phyloP scores from a whole-genome alignment of 495 filamentous ascomycete species.

The Xylona heveae region DNA sequence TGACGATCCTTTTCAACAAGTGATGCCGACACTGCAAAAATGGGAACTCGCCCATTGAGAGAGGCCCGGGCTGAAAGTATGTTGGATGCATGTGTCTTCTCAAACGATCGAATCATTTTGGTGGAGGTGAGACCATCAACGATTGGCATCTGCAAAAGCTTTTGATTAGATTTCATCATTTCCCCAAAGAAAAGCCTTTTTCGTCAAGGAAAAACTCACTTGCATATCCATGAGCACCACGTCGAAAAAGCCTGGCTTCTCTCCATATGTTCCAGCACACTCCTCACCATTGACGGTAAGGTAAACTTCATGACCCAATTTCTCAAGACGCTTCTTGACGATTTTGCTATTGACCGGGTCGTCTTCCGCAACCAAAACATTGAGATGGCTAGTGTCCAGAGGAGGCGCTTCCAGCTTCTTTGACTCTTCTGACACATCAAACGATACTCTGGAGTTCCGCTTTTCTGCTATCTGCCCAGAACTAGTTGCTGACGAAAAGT shows the following conservation, averaged over 20 bases:
- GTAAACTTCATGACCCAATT: slow-evolving; percentile 49
- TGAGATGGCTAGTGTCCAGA: too few species aligned
- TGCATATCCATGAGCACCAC: slow-evolving; percentile 96
- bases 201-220: slow-evolving; percentile 21
- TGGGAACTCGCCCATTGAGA: slow-evolving; percentile 39
- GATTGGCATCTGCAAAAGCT: slow-evolving; percentile 57
- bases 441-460: slow-evolving; percentile 13
- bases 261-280: slow-evolving; percentile 47
- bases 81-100: slow-evolving; percentile 19
- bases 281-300: slow-evolving; percentile 74
- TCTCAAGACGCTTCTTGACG: slow-evolving; percentile 62
- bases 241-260: slow-evolving; percentile 40
- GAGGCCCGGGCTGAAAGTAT: slow-evolving; percentile 24
- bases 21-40: slow-evolving; percentile 83
- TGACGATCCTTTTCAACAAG: slow-evolving; percentile 47
- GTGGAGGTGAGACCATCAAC: slow-evolving; percentile 72
- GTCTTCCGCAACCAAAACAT: slow-evolving; percentile 72
- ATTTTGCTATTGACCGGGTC: slow-evolving; percentile 87
- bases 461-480: background rate
- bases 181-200: background rate
- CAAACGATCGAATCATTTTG: slow-evolving; percentile 57
- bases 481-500: too few species aligned
- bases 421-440: slow-evolving; percentile 12
- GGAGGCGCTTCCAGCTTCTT: slow-evolving; percentile 7
- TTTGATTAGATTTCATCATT: slow-evolving; percentile 6